These are phyloP conservation scores for Zalaria sp. DNA, from an alignment of 2,329 filamentous ascomycete species.

Conservation along the genomic window DNA sequence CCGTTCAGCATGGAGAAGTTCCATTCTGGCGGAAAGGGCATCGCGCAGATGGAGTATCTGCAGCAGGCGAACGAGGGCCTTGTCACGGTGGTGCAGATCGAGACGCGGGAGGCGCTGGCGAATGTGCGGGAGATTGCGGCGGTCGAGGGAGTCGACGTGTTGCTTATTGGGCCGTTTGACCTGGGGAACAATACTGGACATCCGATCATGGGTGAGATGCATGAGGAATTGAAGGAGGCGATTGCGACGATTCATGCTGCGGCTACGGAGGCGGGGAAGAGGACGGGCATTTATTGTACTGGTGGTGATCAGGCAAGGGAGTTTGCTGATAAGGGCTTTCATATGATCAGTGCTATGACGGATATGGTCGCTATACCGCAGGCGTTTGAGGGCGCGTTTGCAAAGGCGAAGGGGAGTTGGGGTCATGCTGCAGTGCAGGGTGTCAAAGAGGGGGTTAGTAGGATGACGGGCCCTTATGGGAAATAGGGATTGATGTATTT, in stretches of 20 bases:
- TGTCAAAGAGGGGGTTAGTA: conserved; percentile 10
- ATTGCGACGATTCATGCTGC: conserved; percentile 37
- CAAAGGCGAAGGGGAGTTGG: conserved; percentile 12
- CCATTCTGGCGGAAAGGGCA: conserved; percentile 8
- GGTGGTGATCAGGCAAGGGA: conserved; percentile 35
- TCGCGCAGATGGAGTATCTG: conserved; percentile 32
- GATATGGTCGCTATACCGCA: conserved; percentile 16
- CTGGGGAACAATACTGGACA: conserved; percentile 44
- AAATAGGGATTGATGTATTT: background rate
- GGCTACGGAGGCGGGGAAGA: conserved; percentile 38
- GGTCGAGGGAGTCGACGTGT: conserved; percentile 37
- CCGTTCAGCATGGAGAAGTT: conserved; percentile 33
- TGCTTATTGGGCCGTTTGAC: conserved; percentile 42
- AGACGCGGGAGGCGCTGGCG: conserved; percentile 26
- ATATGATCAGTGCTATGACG: conserved; percentile 32
- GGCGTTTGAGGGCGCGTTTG: conserved; percentile 14
- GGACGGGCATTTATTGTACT: conserved; percentile 40
- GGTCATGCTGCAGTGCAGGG: conserved; percentile 12
- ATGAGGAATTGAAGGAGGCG: conserved; percentile 35
- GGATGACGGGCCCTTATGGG: conserved; percentile 6
- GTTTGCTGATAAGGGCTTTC: conserved; percentile 40
- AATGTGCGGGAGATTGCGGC: conserved; percentile 35
- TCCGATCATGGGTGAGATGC: conserved; percentile 33
- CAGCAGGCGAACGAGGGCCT: conserved; percentile 40
- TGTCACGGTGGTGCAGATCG: conserved; percentile 35